phyloP scores from a whole-genome alignment of 2,329 filamentous ascomycete genomes.

The Botrytis aclada region DNA sequence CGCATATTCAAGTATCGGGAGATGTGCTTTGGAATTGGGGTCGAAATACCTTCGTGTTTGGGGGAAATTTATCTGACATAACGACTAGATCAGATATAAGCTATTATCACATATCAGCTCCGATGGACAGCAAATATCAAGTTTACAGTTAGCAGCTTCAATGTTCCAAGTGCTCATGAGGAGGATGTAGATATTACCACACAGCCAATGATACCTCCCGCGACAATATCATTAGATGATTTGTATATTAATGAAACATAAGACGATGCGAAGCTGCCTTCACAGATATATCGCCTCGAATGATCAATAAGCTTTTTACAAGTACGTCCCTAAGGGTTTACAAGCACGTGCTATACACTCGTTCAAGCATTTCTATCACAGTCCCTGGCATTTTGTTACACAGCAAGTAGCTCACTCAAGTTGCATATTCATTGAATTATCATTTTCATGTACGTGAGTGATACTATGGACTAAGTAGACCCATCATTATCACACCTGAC shows the following conservation, averaged over 20 bases:
- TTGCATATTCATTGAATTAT: neutral
- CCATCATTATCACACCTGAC: too few species aligned
- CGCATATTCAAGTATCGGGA: neutral
- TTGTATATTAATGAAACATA: neutral
- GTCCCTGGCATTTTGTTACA: neutral
- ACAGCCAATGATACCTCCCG: neutral
- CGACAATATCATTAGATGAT: neutral
- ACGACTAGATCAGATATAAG: neutral
- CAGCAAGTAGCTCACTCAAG: neutral
- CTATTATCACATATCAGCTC: neutral
- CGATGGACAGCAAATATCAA: neutral
- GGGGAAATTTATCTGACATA: neutral
- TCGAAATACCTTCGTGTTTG: neutral
- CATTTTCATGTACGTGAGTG: neutral
- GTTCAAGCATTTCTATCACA: neutral
- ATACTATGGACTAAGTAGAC: neutral
- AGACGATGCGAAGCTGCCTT: neutral
- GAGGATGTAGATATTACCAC: neutral
- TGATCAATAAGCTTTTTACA: neutral
- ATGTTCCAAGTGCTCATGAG: neutral
- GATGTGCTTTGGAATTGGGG: neutral
- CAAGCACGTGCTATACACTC: neutral
- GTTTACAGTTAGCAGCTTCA: neutral
- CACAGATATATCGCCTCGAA: too few species aligned
- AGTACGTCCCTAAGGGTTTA: neutral